Conservation (phyloP, 2,329 filamentous ascomycete genomes). For the Ophiostoma sp. region DNA sequence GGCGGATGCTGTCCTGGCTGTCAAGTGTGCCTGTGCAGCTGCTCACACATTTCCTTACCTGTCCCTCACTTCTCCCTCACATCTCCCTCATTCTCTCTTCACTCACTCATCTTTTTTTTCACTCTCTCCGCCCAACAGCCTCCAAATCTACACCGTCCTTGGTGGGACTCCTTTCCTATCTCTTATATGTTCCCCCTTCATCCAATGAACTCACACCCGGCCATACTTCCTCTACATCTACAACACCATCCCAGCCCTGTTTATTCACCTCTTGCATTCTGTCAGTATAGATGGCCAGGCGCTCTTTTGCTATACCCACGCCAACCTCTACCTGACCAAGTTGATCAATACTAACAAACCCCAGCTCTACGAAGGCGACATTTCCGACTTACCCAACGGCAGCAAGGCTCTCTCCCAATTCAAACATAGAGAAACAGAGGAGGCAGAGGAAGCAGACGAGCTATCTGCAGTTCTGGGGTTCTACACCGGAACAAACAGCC, state of each 20-base stretch:
- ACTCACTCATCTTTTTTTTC: neutral
- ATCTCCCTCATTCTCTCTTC: neutral
- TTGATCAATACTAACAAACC: neutral
- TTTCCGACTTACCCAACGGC: constrained; percentile 27
- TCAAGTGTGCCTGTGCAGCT: neutral
- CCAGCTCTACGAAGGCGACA: constrained; percentile 17
- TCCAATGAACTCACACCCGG: neutral
- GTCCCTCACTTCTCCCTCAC: neutral
- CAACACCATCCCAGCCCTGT: neutral
- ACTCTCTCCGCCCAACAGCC: neutral
- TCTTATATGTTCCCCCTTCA: neutral
- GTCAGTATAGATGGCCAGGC: neutral
- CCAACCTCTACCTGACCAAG: neutral
- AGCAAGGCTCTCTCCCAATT: constrained; percentile 22
- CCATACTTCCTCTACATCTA: neutral
- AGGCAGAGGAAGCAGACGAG: constrained; percentile 18
- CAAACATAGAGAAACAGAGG: constrained; percentile 17
- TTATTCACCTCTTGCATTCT: neutral
- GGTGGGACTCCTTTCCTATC: neutral
- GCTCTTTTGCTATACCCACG: neutral
- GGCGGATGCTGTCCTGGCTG: too few relatives aligned
- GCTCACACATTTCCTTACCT: neutral
- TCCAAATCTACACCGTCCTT: neutral
- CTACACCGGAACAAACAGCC: constrained; percentile 3
- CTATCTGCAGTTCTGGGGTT: constrained; percentile 16